phyloP scores from a whole-genome alignment of 73 alveolate genomes.

The Paramecium bursaria region DNA sequence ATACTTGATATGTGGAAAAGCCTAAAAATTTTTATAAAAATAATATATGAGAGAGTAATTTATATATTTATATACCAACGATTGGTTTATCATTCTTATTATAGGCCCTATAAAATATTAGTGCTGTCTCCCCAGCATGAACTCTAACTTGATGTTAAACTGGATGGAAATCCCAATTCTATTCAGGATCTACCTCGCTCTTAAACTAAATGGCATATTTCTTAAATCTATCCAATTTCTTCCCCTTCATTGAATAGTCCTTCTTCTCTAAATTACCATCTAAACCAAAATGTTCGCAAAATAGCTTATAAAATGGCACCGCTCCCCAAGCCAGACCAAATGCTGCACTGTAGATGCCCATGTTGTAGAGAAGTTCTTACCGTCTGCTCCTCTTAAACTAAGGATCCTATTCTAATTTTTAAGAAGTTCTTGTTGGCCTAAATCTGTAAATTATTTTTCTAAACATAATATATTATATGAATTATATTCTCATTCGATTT shows the following conservation, averaged over 20 bases:
- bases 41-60: not conserved
- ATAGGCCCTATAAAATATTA: slow-evolving; percentile 81
- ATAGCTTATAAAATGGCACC: slow-evolving; percentile 68
- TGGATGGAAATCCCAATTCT: slow-evolving; percentile 86
- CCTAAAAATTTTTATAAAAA: slow-evolving; percentile 60
- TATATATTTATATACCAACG: slow-evolving; percentile 68
- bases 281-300: slow-evolving; percentile 69
- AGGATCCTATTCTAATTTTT: not conserved
- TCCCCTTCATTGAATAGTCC: slow-evolving; percentile 71
- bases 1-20: slow-evolving; percentile 81
- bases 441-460: too few relatives aligned
- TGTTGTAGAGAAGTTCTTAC: slow-evolving; percentile 51
- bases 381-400: slow-evolving; percentile 56
- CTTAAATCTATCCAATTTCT: slow-evolving; percentile 72
- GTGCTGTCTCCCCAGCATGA: slow-evolving; percentile 88
- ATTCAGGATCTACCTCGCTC: slow-evolving; percentile 82
- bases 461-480: too few relatives aligned
- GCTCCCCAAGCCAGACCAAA: slow-evolving; percentile 69
- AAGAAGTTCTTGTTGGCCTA: too few relatives aligned
- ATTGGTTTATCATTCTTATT: slow-evolving; percentile 84
- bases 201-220: slow-evolving; percentile 75
- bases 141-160: slow-evolving; percentile 71
- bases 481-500: slow-evolving; percentile 77
- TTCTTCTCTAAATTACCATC: slow-evolving; percentile 64
- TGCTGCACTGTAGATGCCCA: slow-evolving; percentile 63